Evolutionary conservation across 2,329 filamentous ascomycete species (phyloP).

Genomic region (Venturia carpophila): DNA sequence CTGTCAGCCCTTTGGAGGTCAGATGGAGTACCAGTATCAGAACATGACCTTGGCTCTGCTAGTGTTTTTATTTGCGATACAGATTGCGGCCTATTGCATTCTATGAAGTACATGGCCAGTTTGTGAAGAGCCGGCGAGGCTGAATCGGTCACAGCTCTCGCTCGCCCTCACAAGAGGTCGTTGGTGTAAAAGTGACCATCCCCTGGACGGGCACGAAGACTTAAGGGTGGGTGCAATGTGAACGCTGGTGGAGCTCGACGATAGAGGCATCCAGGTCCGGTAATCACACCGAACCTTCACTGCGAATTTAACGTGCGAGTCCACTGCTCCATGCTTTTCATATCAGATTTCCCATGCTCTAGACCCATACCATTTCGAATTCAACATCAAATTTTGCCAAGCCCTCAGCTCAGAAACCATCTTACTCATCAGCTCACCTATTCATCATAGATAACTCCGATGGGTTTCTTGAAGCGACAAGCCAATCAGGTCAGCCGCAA

Average conservation of each 20-base stretch:
- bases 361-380: background rate
- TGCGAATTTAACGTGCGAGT: background rate
- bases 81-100: background rate
- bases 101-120: background rate
- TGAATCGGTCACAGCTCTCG: background rate
- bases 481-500: background rate
- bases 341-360: background rate
- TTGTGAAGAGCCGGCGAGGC: background rate
- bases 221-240: background rate
- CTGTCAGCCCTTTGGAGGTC: background rate
- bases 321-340: background rate
- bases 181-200: background rate
- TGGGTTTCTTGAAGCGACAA: background rate
- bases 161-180: background rate
- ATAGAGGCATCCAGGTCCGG: background rate
- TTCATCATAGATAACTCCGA: background rate
- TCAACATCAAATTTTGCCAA: background rate
- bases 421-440: background rate
- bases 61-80: no score
- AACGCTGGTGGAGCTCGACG: background rate
- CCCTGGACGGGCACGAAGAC: background rate
- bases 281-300: background rate
- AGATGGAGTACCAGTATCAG: background rate
- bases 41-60: background rate
- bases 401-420: background rate